Conservation (phyloP, 83 land plant genomes). For the Thuja plicata region DNA sequence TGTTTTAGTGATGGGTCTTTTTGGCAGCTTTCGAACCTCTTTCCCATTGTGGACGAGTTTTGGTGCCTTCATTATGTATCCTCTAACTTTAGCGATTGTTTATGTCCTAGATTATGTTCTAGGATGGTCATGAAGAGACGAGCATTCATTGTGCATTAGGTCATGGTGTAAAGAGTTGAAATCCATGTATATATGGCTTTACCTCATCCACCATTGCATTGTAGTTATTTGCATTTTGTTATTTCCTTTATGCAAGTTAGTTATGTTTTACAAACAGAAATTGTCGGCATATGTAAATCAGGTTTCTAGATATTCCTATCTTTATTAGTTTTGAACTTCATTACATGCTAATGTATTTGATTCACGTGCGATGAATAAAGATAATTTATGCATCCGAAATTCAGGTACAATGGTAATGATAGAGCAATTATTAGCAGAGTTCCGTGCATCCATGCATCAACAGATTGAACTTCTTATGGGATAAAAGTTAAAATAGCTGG, state of each 20-base stretch:
- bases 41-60: slow-evolving; percentile 40
- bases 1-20: slow-evolving; percentile 30
- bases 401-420: neutral
- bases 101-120: slow-evolving; percentile 38
- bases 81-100: slow-evolving; percentile 35
- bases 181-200: neutral
- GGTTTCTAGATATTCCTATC: neutral
- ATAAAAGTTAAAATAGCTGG: neutral
- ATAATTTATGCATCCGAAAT: neutral
- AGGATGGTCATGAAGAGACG: slow-evolving; percentile 26
- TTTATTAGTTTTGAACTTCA: neutral
- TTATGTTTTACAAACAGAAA: neutral
- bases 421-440: neutral
- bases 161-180: neutral
- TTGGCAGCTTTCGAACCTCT: slow-evolving; percentile 32
- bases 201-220: neutral
- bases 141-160: neutral
- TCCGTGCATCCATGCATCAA: neutral
- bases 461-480: neutral
- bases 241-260: too few relatives aligned
- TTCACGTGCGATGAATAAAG: neutral
- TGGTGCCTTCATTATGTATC: slow-evolving; percentile 41
- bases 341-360: neutral
- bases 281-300: neutral
- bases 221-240: neutral